Evolutionary conservation across 2,329 filamentous ascomycete genomes (phyloP), one percentile per base, ranked within the genome.

Genomic region (Coniochaeta sp.): DNA sequence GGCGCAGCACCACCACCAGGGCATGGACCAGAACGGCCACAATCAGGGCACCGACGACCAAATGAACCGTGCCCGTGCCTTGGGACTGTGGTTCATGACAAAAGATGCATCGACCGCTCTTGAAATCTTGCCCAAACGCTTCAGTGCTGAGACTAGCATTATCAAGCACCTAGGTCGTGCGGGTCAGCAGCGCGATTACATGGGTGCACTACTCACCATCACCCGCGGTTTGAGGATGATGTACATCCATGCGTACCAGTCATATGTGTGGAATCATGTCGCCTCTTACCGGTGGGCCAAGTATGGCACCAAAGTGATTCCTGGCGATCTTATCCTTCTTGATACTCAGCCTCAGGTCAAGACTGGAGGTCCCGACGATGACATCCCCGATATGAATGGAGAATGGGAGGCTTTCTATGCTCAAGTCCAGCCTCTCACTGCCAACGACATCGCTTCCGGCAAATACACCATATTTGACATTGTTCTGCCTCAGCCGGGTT

Each of bases 191-290:
- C 82, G 81, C 50, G 93, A 99, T 74, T 95, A 85, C 71, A 81
- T 90, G 62, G 93, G 93, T 26, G 91, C 95, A 0, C 75, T 99
- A 58, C 83, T 89, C 69, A 82, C 83, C 59, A 93, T 99, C 63
- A 89, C 89, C 26, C 84, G 93, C 19, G 91, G 90, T 57, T 79
- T 98, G 67, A 85, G 92, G 50, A 84, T 91, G 61, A 97, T 99
- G 89, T 99, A 98, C 71, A 88, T 96, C 17, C 95, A 99, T 72
- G 93, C 95, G 6, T 98, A 97, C 74, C 95, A 99, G 73, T 96
- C 90, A 6, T 84, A 92, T 40, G 87, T 99, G 9, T 99, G 93
- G 93, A 99, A 99, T 76, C 84, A 86, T 65, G 90, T 86, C 14
- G 90, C 86, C 1, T 91, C 90, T 65, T 86, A 89, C 67, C 89